Base-by-base conservation (phyloP, 805 yeast species). In the Komagataella phaffii region DNA sequence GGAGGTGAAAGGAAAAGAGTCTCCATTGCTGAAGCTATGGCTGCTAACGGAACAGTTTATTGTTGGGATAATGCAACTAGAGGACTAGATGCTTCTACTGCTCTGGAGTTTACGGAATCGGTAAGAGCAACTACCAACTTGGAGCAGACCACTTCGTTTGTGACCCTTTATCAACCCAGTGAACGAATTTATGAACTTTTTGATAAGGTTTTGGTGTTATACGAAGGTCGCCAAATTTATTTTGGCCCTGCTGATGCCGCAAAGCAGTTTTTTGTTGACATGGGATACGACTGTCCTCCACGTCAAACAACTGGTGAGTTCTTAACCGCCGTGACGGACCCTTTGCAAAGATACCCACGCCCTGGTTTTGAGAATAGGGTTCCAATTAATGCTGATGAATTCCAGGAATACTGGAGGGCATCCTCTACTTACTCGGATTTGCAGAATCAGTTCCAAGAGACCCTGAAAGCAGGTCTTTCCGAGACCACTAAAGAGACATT, bases 1-100 rank as follows among this genome's bases (percentile, higher is more conserved):
- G 91, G 95, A 60, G 93, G 95, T 72, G 93, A 86, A 68, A 72
- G 95, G 57, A 85, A 85, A 66, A 78, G 95, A 70, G 91, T 86
- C 2, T 83, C 91, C 8, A 81, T 86, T 59, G 88, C 89, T 8
- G 95, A 86, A 66, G 85, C 85, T 1, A 68, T 83, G 48, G 75
- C 84, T 48, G 73, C 81, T 49, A 79, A 82, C 24, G 83, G 88
- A 30, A 69, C 77, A 49, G 70, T 83, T 50, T 81, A 76, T 56
- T 79, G 85, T 65, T 83, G 86, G 80, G 90, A 86, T 70, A 87
- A 87, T 61, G 84, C 91, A 5, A 87, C 95, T 5, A 78, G 93
- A 70, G 95, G 95, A 59, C 72, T 87, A 54, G 95, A 86, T 67
- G 76, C 93, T 3, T 85, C 93, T 8, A 85, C 93, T 46, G 95